phyloP scores from a whole-genome alignment of 768 basidiomycete genomes.

The Tulasnella sp. region DNA sequence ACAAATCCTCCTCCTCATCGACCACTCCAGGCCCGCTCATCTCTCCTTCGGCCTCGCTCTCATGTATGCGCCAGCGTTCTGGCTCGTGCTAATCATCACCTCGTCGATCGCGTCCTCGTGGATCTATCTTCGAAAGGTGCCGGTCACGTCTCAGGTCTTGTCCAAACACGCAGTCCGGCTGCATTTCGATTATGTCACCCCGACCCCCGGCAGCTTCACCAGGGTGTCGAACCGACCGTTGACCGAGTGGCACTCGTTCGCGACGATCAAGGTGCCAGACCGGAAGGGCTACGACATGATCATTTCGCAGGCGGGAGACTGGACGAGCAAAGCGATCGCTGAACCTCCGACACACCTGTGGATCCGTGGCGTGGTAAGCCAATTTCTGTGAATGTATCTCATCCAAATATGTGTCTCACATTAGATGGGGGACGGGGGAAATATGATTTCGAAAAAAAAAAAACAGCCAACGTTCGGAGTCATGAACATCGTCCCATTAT shows the following conservation, averaged over 20 bases:
- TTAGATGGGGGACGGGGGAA: too few relatives aligned
- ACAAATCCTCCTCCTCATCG: conserved; percentile 42
- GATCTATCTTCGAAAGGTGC: conserved; percentile 43
- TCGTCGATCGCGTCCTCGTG: conserved; percentile 46
- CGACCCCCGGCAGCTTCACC: conserved; percentile 37
- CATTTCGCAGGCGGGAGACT: conserved; percentile 47
- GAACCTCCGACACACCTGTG: conserved; percentile 44
- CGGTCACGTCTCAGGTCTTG: conserved; percentile 40
- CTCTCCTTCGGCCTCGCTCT: conserved; percentile 35
- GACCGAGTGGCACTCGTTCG: conserved; percentile 17
- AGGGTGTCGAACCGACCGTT: conserved; percentile 13
- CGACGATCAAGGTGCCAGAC: conserved; percentile 23
- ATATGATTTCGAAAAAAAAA: too few relatives aligned
- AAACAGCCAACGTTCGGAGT: conserved; percentile 13
- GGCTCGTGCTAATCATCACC: conserved; percentile 45
- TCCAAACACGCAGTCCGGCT: conserved; percentile 48
- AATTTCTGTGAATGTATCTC: not conserved
- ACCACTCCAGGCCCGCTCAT: conserved; percentile 36
- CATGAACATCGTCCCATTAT: conserved; percentile 16
- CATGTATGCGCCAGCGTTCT: conserved; percentile 38
- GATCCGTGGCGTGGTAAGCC: conserved; percentile 38
- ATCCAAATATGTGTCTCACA: not conserved
- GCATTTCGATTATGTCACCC: conserved; percentile 46
- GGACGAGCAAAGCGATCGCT: conserved; percentile 43
- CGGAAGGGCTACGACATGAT: conserved; percentile 45